A percentile compares a stretch with the other conserved stretches of the same genome.
These are phyloP conservation scores for Gliomastix tumulicola DNA, from an alignment of 2,329 filamentous ascomycete genomes.

Conservation along the genomic window DNA sequence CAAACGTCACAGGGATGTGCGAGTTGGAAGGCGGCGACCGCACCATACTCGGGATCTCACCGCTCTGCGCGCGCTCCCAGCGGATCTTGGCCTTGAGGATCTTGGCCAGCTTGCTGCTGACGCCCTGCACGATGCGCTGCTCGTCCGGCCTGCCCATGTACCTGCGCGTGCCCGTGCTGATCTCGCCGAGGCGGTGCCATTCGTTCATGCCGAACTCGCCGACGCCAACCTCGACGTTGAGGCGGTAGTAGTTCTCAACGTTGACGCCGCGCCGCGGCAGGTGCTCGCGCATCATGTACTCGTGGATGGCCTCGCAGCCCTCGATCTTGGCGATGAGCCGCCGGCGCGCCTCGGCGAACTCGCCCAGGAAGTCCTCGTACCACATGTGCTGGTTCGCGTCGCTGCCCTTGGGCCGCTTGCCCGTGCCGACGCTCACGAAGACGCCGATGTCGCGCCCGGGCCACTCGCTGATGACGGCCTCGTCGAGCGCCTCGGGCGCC, in stretches of 20 bases:
- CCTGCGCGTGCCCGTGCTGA: slow-evolving; percentile 82
- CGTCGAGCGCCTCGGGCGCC: slow-evolving; percentile 75
- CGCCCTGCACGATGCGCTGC: slow-evolving; percentile 68
- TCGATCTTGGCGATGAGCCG: slow-evolving; percentile 89
- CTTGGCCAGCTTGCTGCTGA: slow-evolving; percentile 75
- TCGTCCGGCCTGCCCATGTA: slow-evolving; percentile 72
- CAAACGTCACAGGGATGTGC: slow-evolving; percentile 35
- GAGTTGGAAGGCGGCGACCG: slow-evolving; percentile 23
- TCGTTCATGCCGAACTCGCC: slow-evolving; percentile 99
- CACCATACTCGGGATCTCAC: slow-evolving; percentile 31
- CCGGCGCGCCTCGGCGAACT: slow-evolving; percentile 83
- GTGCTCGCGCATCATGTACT: slow-evolving; percentile 75
- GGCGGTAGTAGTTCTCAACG: slow-evolving; percentile 83
- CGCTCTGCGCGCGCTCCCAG: slow-evolving; percentile 43
- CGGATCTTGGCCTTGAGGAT: slow-evolving; percentile 71
- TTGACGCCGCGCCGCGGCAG: slow-evolving; percentile 73
- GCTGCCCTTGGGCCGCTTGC: slow-evolving; percentile 61
- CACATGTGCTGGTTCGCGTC: slow-evolving; percentile 71
- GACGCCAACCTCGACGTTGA: slow-evolving; percentile 96
- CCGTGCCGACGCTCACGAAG: slow-evolving; percentile 91
- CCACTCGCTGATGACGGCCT: slow-evolving; percentile 90
- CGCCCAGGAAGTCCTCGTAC: slow-evolving; percentile 91
- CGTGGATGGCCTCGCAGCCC: slow-evolving; percentile 85
- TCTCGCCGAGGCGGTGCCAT: slow-evolving; percentile 89
- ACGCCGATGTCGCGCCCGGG: slow-evolving; percentile 88